Base-by-base conservation (phyloP, 1,139 yeast species). In the Diutina sp. region DNA sequence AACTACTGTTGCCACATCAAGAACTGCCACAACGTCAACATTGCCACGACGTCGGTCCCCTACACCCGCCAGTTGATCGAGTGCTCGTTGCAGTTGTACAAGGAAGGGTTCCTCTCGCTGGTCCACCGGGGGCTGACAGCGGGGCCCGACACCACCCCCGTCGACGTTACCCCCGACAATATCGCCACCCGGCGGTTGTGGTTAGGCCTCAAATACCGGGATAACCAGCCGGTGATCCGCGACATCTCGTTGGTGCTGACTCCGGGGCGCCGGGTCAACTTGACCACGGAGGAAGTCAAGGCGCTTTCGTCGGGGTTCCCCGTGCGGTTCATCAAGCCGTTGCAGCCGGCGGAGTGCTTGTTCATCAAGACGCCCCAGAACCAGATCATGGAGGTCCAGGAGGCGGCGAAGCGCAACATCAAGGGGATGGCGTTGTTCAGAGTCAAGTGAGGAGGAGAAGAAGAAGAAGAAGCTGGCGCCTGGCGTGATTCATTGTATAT, bases 261-360 rank as follows among this genome's bases (percentile, higher is more conserved):
- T 66, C 99, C 99, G 54, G 89, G 87, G 64, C 78, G 93, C 67
- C 79, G 85, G 66, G 87, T 90, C 35, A 72, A 77, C 62, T 82
- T 90, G 64, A 72, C 79, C 2, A 71, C 77, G 28, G 77, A 80
- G 6, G 96, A 90, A 63, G 73, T 93, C 59, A 79, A 80, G 65
- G 82, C 83, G 30, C 77, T 93, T 61, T 87, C 96, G 18, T 77
- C 85, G 7, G 98, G 99, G 4, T 74, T 80, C 59, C 79, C 83
- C 29, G 86, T 89, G 25, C 80, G 96, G 72, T 77, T 82, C 63
- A 83, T 91, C 60, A 80, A 82, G 64, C 95, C 97, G 0, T 73
- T 90, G 57, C 90, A 87, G 66, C 95, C 97, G 0, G 97, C 97
- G 35, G 99, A 93, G 70, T 79, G 89, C 60, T 81, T 91, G 62